These are phyloP conservation scores for Tetrapisispora namnaoensis DNA, from an alignment of 805 yeast species.

Conservation along the genomic window DNA sequence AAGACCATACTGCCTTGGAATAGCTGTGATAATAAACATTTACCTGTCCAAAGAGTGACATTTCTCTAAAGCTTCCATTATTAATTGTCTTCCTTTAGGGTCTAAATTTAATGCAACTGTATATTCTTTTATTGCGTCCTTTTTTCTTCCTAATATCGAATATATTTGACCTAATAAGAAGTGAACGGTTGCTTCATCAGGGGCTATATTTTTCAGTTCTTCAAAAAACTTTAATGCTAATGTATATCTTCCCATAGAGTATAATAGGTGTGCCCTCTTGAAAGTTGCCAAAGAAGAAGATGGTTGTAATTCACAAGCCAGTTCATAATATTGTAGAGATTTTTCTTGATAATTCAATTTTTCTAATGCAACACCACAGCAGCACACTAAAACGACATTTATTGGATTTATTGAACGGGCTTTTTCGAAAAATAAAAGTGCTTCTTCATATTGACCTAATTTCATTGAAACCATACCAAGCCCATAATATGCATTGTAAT, in stretches of 20 bases:
- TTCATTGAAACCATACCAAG: constrained; percentile 88
- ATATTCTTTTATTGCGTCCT: constrained; percentile 72
- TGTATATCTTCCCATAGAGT: constrained; percentile 58
- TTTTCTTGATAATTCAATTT: constrained; percentile 55
- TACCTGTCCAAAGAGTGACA: constrained; percentile 22
- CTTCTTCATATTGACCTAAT: constrained; percentile 72
- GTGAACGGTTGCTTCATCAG: constrained; percentile 92
- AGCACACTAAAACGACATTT: constrained; percentile 80
- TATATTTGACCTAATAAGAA: constrained; percentile 80
- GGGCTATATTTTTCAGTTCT: constrained; percentile 62
- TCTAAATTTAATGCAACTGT: constrained; percentile 85
- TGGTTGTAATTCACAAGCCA: constrained; percentile 80
- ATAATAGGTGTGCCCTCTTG: constrained; percentile 76
- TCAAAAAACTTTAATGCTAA: constrained; percentile 71
- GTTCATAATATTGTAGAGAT: constrained; percentile 72
- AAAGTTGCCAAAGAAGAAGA: constrained; percentile 76
- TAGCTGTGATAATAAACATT: neutral
- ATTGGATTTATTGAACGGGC: constrained; percentile 86
- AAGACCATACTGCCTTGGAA: neutral
- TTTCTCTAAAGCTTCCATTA: constrained; percentile 72
- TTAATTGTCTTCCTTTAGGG: constrained; percentile 82
- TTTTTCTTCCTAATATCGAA: constrained; percentile 61
- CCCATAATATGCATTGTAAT: constrained; percentile 92
- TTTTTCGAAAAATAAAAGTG: constrained; percentile 77
- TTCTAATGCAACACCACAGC: constrained; percentile 89